phyloP scores from a whole-genome alignment of 441 rosid species.

The Populus hybrid region DNA sequence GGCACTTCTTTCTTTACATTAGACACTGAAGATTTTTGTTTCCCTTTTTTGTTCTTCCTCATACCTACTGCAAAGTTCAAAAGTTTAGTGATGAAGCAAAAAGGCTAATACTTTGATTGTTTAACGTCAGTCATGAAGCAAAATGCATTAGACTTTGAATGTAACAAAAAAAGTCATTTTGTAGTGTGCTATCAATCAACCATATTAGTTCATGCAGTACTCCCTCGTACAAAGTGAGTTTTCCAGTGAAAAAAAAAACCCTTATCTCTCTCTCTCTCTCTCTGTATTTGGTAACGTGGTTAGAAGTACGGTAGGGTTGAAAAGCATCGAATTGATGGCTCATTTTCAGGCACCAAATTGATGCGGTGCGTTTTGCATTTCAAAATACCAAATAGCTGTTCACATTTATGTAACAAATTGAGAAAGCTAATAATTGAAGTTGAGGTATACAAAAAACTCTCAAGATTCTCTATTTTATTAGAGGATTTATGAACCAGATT shows the following conservation, averaged over 20 bases:
- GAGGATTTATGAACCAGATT: neutral
- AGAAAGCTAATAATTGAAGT: too few relatives aligned
- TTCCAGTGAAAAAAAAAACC: neutral
- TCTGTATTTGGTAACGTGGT: neutral
- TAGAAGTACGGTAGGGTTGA: neutral
- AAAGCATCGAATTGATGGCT: neutral
- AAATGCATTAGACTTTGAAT: neutral
- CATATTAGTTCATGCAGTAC: neutral
- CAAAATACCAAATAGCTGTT: neutral
- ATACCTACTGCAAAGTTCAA: slow-evolving; percentile 12
- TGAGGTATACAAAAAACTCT: too few relatives aligned
- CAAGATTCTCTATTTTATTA: too few relatives aligned
- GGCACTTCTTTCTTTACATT: slow-evolving; percentile 11
- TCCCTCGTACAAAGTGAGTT: neutral
- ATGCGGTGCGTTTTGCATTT: neutral
- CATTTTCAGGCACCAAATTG: neutral
- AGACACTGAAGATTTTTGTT: slow-evolving; percentile 13
- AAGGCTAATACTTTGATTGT: neutral
- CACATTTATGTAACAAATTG: neutral
- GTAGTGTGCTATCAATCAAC: neutral
- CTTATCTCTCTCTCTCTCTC: too few relatives aligned
- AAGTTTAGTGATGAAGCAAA: neutral
- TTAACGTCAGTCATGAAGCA: neutral
- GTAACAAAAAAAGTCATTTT: neutral
- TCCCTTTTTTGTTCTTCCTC: slow-evolving; percentile 15